Conservation (phyloP, 768 basidiomycete genomes). For the Butyriboletus loyo region DNA sequence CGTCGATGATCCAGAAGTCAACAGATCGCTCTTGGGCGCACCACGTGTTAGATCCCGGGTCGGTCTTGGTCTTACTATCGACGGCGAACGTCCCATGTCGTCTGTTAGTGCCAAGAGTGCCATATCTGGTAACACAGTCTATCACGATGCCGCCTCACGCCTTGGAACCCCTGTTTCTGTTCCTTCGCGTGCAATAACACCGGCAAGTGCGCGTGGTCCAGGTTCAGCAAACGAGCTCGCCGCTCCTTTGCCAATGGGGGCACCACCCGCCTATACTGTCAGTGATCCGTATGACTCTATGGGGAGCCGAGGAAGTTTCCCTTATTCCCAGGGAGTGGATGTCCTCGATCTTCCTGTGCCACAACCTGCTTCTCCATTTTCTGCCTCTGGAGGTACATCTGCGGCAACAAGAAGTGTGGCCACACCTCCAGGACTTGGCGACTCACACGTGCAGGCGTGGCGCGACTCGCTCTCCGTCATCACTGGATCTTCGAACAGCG, state of each 20-base stretch:
- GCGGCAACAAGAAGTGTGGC: slow-evolving; percentile 14
- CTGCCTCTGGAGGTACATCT: slow-evolving; percentile 34
- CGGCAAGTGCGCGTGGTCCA: slow-evolving; percentile 31
- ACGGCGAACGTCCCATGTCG: slow-evolving; percentile 55
- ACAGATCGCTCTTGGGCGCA: slow-evolving; percentile 35
- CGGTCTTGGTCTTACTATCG: slow-evolving; percentile 37
- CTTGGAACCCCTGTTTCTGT: slow-evolving; percentile 40
- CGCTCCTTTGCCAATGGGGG: slow-evolving; percentile 22
- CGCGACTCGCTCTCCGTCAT: slow-evolving; percentile 34
- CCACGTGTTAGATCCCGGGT: slow-evolving; percentile 24
- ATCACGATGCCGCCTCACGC: slow-evolving; percentile 57
- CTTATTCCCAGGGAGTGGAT: slow-evolving; percentile 37
- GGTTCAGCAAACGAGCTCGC: slow-evolving; percentile 1
- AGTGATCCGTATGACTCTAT: slow-evolving; percentile 29
- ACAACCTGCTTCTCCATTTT: slow-evolving; percentile 51
- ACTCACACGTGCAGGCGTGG: slow-evolving; percentile 32
- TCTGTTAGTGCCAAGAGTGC: slow-evolving; percentile 53
- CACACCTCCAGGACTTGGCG: slow-evolving; percentile 39
- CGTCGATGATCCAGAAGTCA: slow-evolving; percentile 48
- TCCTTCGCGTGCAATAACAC: slow-evolving; percentile 47
- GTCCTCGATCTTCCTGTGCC: slow-evolving; percentile 59
- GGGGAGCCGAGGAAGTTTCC: slow-evolving; percentile 24
- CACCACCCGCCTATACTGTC: slow-evolving; percentile 32
- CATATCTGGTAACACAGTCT: slow-evolving; percentile 53
- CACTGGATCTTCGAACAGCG: slow-evolving; percentile 31